A percentile compares a stretch with the other conserved stretches of the same genome.
Evolutionary conservation across 805 yeast species (phyloP).

Genomic region (Tetrapisispora iriomotensis): DNA sequence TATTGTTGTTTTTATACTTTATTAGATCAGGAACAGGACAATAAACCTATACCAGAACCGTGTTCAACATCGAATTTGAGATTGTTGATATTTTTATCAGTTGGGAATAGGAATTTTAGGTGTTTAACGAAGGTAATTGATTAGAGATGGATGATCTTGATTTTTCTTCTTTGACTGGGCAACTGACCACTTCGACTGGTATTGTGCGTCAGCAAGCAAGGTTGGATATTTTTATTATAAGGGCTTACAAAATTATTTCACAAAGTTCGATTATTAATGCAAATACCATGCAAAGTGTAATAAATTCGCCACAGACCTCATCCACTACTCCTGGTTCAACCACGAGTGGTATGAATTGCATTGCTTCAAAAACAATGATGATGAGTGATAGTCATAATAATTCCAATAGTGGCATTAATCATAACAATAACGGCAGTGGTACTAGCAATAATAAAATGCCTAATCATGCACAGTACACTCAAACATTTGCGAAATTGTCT

Average conservation of each 20-base stretch:
- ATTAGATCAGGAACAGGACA: no score
- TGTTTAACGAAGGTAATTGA: no score
- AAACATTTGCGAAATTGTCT: constrained; percentile 20
- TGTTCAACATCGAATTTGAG: no score
- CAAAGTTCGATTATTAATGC: constrained; percentile 14
- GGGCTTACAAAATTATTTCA: constrained; percentile 16
- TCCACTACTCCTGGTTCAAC: constrained; percentile 16
- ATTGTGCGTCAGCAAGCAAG: constrained; percentile 19
- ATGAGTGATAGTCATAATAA: constrained; percentile 1
- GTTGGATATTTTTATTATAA: constrained; percentile 23
- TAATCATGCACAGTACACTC: constrained; percentile 11
- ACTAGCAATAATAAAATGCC: background rate
- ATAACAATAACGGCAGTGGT: background rate
- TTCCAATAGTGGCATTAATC: constrained; percentile 3
- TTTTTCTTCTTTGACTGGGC: constrained; percentile 11
- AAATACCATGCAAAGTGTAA: constrained; percentile 10
- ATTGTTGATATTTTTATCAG: no score
- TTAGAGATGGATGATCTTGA: constrained; percentile 12
- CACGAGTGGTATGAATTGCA: background rate
- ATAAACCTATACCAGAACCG: no score
- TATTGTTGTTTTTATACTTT: no score
- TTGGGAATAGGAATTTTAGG: no score
- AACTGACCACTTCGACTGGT: constrained; percentile 9
- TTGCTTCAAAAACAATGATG: constrained; percentile 1
- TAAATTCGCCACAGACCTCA: constrained; percentile 20